These are phyloP conservation scores for Fusarium concolor DNA, from an alignment of 2,329 filamentous ascomycete species.

Conservation along the genomic window DNA sequence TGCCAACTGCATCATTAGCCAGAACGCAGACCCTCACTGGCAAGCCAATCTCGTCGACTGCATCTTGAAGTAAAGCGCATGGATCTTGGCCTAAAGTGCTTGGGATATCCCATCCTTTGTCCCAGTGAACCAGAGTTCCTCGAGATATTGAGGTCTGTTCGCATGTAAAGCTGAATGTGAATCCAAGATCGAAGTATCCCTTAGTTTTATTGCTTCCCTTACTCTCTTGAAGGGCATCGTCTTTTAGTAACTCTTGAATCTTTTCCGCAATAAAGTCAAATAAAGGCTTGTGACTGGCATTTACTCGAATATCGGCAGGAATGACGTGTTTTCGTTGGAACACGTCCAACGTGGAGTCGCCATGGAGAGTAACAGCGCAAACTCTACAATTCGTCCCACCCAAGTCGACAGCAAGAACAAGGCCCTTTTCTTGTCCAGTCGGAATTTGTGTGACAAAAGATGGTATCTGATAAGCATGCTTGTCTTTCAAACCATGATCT, in stretches of 20 bases:
- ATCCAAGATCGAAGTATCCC: neutral
- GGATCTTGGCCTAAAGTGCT: conserved; percentile 1
- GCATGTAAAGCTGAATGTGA: conserved; percentile 14
- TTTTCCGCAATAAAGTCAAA: conserved; percentile 8
- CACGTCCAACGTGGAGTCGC: conserved; percentile 12
- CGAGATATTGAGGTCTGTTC: conserved; percentile 5
- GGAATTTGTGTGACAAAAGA: conserved; percentile 19
- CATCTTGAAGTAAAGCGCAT: neutral
- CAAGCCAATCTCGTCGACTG: neutral
- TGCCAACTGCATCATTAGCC: conserved; percentile 14
- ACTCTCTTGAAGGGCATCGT: neutral
- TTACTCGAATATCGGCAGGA: neutral
- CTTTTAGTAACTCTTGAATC: neutral
- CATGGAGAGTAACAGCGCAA: conserved; percentile 2
- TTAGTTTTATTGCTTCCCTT: rapidly evolving
- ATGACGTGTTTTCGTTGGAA: neutral
- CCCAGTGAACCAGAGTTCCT: conserved; percentile 11
- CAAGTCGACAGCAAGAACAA: conserved; percentile 5
- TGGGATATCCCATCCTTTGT: conserved; percentile 21
- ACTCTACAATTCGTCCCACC: conserved; percentile 13
- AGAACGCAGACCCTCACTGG: neutral
- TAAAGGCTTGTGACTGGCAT: conserved; percentile 1
- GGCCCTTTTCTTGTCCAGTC: conserved; percentile 12
- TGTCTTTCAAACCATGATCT: conserved; percentile 19
- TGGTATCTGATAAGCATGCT: conserved; percentile 29